Percentiles rank a stretch among this genome's conserved stretches.
These are phyloP conservation scores for Sungouiella thailandica DNA, from an alignment of 805 yeast species.

Conservation along the genomic window DNA sequence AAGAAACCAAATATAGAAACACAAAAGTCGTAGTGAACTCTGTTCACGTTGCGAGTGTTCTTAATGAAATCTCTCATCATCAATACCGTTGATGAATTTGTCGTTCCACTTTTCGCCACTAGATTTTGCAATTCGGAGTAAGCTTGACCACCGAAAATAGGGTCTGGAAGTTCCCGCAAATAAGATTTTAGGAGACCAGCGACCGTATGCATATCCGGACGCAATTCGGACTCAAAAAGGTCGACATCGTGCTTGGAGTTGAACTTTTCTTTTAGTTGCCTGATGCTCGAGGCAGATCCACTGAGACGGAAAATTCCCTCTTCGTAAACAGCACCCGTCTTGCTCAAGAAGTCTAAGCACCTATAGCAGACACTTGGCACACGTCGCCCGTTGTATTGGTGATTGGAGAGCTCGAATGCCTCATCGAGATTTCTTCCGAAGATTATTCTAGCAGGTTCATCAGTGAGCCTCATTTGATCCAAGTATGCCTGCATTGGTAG, in stretches of 20 bases:
- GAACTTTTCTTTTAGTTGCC: slow-evolving; percentile 62
- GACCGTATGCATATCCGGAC: slow-evolving; percentile 77
- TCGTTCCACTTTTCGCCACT: slow-evolving; percentile 10
- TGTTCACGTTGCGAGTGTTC: slow-evolving; percentile 40
- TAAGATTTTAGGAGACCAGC: slow-evolving; percentile 83
- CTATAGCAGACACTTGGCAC: slow-evolving; percentile 76
- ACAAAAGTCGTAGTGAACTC: slow-evolving; percentile 54
- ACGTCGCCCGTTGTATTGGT: slow-evolving; percentile 36
- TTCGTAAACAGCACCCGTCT: slow-evolving; percentile 68
- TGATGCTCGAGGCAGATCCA: slow-evolving; percentile 78
- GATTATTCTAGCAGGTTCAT: slow-evolving; percentile 34
- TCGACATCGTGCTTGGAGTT: slow-evolving; percentile 67
- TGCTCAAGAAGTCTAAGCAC: slow-evolving; percentile 63
- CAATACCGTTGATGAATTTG: slow-evolving; percentile 20
- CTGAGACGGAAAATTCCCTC: slow-evolving; percentile 90
- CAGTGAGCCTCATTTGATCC: slow-evolving; percentile 32
- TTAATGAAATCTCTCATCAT: slow-evolving; percentile 30
- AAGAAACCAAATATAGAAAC: slow-evolving; percentile 64
- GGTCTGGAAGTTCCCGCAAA: slow-evolving; percentile 69
- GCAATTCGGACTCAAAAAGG: slow-evolving; percentile 41
- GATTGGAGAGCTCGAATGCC: slow-evolving; percentile 49
- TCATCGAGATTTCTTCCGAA: slow-evolving; percentile 63
- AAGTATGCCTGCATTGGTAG: slow-evolving; percentile 24
- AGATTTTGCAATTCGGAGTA: slow-evolving; percentile 22
- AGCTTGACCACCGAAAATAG: slow-evolving; percentile 55